Evolutionary conservation across 2,329 filamentous ascomycete genomes (phyloP).

Genomic region (Cytospora mali): DNA sequence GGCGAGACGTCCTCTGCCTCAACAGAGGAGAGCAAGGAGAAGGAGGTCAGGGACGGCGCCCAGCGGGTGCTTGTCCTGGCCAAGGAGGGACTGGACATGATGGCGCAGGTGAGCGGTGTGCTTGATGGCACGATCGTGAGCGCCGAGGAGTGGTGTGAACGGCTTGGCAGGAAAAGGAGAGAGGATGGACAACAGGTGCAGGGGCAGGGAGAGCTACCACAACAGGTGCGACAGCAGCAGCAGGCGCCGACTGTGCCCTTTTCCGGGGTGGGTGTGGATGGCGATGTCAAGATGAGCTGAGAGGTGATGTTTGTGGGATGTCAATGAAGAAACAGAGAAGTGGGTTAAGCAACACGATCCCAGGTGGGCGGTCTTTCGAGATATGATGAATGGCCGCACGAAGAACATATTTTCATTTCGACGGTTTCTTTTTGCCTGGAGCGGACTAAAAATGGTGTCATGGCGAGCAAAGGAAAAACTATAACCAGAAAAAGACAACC

Average conservation of each 20-base stretch:
- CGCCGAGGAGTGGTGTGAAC: slow-evolving; percentile 89
- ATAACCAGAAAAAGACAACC: not conserved
- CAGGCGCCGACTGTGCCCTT: slow-evolving; percentile 24
- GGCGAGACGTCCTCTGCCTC: slow-evolving; percentile 29
- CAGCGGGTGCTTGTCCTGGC: slow-evolving; percentile 83
- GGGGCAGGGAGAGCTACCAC: slow-evolving; percentile 21
- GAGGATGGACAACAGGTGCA: slow-evolving; percentile 35
- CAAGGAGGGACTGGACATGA: slow-evolving; percentile 90
- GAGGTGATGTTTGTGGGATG: not conserved
- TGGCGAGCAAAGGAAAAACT: not conserved
- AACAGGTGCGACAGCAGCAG: slow-evolving; percentile 35
- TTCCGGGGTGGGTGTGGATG: slow-evolving; percentile 25
- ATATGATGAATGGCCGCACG: not conserved
- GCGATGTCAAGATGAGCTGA: slow-evolving; percentile 30
- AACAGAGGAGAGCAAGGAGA: slow-evolving; percentile 41
- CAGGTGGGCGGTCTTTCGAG: slow-evolving; percentile 1
- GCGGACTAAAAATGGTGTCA: not conserved
- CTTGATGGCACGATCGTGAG: slow-evolving; percentile 87
- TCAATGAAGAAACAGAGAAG: not conserved
- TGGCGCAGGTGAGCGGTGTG: slow-evolving; percentile 85
- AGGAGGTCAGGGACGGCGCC: slow-evolving; percentile 58
- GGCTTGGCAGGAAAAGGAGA: slow-evolving; percentile 59
- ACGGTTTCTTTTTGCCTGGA: not conserved
- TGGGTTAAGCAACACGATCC: slow-evolving; percentile 5
- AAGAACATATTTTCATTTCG: not conserved